Conservation (phyloP, 2,329 filamentous ascomycete species). For the Macrophomina pseudophaseolina region DNA sequence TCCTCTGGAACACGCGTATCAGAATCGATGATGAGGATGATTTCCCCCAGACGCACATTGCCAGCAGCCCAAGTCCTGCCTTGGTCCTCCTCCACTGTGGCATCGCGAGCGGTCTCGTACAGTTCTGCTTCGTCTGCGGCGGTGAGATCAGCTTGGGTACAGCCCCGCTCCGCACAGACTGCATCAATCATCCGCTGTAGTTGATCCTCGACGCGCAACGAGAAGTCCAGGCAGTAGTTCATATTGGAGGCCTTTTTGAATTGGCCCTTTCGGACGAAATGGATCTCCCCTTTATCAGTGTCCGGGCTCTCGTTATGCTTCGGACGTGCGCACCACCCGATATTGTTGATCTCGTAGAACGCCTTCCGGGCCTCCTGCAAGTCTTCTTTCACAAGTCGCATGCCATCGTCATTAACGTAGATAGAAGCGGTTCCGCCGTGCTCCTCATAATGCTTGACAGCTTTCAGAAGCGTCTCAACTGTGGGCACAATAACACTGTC, state of each 20-base stretch:
- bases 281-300: slow-evolving; percentile 52
- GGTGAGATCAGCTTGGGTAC: slow-evolving; percentile 33
- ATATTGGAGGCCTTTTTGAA: slow-evolving; percentile 70
- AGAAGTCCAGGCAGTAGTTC: slow-evolving; percentile 70
- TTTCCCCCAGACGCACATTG: slow-evolving; percentile 76
- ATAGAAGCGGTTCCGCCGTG: slow-evolving; percentile 78
- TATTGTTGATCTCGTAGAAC: slow-evolving; percentile 57
- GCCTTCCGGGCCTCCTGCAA: slow-evolving; percentile 51
- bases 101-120: slow-evolving; percentile 21
- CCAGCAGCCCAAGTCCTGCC: slow-evolving; percentile 75
- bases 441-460: slow-evolving; percentile 74
- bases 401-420: slow-evolving; percentile 76
- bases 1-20: slow-evolving; percentile 30
- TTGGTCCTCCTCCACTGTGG: slow-evolving; percentile 47
- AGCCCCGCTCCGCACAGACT: slow-evolving; percentile 24
- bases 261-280: slow-evolving; percentile 64
- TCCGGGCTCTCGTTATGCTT: slow-evolving; percentile 54
- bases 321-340: slow-evolving; percentile 56
- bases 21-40: slow-evolving; percentile 62
- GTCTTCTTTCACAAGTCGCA: slow-evolving; percentile 65
- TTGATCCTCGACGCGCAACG: slow-evolving; percentile 68
- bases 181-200: neutral
- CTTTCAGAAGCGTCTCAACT: neutral
- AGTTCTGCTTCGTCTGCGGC: slow-evolving; percentile 27
- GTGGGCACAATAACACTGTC: slow-evolving; percentile 29